Conservation (phyloP, 176 grass and related monocot species). For the Oryza meyeriana region DNA sequence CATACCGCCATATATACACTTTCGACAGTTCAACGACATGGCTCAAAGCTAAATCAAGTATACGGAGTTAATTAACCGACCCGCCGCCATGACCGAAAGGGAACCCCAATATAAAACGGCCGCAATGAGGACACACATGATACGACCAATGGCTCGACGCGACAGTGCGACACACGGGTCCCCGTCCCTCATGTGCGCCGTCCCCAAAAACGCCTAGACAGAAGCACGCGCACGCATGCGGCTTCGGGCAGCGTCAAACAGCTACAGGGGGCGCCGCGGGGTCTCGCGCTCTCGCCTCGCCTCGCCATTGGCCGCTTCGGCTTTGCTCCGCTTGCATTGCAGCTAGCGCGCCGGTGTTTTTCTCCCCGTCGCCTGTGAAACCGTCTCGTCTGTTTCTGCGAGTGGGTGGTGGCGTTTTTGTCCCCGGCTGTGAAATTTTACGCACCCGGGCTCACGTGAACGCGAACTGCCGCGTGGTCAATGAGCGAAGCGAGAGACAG, state of each 20-base stretch:
- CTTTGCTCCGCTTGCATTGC: not conserved
- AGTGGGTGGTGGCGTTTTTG: not conserved
- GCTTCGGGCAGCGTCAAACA: not conserved
- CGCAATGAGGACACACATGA: not conserved
- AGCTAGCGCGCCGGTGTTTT: not conserved
- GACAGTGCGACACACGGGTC: not conserved
- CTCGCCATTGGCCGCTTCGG: not conserved
- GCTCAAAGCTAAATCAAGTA: not conserved
- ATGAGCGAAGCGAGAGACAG: not conserved
- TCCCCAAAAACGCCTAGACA: not conserved
- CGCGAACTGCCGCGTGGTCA: not conserved
- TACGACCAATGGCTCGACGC: not conserved
- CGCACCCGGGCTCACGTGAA: not conserved
- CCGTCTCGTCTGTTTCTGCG: not conserved
- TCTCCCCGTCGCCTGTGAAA: not conserved
- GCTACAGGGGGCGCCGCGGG: not conserved
- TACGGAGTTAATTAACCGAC: not conserved
- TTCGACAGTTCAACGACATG: not conserved
- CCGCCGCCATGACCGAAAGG: not conserved
- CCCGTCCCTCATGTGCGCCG: constrained; percentile 6
- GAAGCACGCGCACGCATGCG: not conserved
- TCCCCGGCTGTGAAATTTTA: not conserved
- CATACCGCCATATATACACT: not conserved
- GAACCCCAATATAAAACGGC: not conserved
- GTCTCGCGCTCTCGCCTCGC: not conserved